phyloP scores from a whole-genome alignment of 495 filamentous ascomycete species.

The Penicillium riverlandense region DNA sequence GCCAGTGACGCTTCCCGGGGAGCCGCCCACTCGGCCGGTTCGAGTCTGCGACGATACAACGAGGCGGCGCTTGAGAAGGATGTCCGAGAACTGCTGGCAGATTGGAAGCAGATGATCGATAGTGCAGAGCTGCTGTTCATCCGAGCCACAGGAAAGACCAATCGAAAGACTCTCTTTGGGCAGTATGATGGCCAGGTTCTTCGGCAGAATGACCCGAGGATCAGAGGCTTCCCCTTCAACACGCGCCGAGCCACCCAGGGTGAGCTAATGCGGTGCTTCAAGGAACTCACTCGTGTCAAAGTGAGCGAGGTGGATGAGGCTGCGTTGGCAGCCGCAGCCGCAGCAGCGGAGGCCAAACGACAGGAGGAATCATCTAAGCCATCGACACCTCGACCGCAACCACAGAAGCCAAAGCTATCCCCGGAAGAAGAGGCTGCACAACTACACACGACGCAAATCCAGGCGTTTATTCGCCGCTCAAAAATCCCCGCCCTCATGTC shows the following conservation, averaged over 20 bases:
- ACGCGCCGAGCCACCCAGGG: slow-evolving; percentile 90
- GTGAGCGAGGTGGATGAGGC: slow-evolving; percentile 64
- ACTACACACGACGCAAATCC: slow-evolving; percentile 80
- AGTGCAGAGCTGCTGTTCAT: slow-evolving; percentile 78
- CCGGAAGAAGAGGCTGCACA: slow-evolving; percentile 76
- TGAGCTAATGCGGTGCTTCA: slow-evolving; percentile 88
- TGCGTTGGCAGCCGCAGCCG: slow-evolving; percentile 37
- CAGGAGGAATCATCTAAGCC: slow-evolving; percentile 24
- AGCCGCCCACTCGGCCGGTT: slow-evolving; percentile 87
- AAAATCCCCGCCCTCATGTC: slow-evolving; percentile 82
- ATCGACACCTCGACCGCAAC: slow-evolving; percentile 35
- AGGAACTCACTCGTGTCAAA: slow-evolving; percentile 87
- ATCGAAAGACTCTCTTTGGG: slow-evolving; percentile 77
- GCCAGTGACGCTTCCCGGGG: slow-evolving; percentile 88
- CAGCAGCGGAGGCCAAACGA: slow-evolving; percentile 37
- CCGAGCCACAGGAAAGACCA: slow-evolving; percentile 79
- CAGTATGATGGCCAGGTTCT: slow-evolving; percentile 85
- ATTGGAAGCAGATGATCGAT: slow-evolving; percentile 81
- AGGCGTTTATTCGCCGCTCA: slow-evolving; percentile 80
- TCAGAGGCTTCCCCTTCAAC: slow-evolving; percentile 87
- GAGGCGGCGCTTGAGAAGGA: slow-evolving; percentile 81
- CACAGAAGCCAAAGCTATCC: slow-evolving; percentile 51
- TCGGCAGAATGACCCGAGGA: slow-evolving; percentile 70
- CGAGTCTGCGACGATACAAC: slow-evolving; percentile 85
- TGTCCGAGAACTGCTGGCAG: slow-evolving; percentile 65